Base-by-base conservation (phyloP, 2,329 filamentous ascomycete species). In the Dissoconium aciculare region DNA sequence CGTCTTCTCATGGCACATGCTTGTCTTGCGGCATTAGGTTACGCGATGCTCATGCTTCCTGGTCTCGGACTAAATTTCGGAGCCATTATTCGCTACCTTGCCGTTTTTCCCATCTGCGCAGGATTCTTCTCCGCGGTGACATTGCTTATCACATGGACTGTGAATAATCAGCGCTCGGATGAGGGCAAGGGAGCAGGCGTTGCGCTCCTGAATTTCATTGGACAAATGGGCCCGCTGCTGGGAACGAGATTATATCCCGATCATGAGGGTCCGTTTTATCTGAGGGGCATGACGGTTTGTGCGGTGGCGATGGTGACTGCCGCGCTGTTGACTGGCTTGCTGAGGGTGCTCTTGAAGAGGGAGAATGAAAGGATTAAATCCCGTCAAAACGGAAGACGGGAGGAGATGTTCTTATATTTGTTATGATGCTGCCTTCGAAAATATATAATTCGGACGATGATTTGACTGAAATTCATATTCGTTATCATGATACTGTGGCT, bases 121-220 rank as follows among this genome's bases (percentile, higher is more conserved):
- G 84, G 84, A 3, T 89, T 92, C 56, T 87, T 92, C 62, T 74
- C 70, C 36, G 78, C 82, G 12, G 78, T 92, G 34, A 83, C 82
- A 0, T 66, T 92, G 17, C 77, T 85, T 42, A 79, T 93, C 34
- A 78, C 81, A 2, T 93, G 84, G 84, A 81, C 71, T 19, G 70
- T 93, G 48, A 91, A 92, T 50, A 93, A 92, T 53, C 80, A 89
- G 50, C 59, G 67, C 31, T 72, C 64, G 9, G 71, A 75, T 38
- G 70, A 69, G 30, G 69, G 72, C 5, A 78, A 79, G 42, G 81
- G 81, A 0, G 72, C 72, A 2, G 81, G 78, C 2, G 80, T 92
- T 46, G 81, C 78, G 1, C 63, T 93, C 17, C 54, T 94, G 48
- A 85, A 93, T 53, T 47, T 83, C 19, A 66, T 93, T 10, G 85